Base-by-base conservation (phyloP, 495 filamentous ascomycete genomes). In the Hypomontagnella submonticulosa region DNA sequence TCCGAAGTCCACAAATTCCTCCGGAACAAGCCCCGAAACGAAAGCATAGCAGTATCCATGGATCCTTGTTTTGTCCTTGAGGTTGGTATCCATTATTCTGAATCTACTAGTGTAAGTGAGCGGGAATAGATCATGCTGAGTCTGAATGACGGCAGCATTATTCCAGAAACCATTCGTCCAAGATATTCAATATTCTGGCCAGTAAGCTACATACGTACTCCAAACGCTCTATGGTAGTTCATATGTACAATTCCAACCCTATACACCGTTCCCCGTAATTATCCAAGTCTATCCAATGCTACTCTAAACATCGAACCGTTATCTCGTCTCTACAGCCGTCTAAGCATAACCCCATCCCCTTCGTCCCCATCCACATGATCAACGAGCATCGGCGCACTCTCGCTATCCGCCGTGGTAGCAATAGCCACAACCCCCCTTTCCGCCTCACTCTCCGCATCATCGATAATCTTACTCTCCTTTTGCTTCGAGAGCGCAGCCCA, bases 401-500 rank as follows among this genome's bases (percentile, higher is more conserved):
- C 75, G 34, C 42, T 65, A 13, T 70, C 71, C 16, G 37, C 47
- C 4, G 30, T 23, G 4, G 37, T 40, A 3, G 13, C 33, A 27
- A 53, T n/a, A 36, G 32, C 40, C 10, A 30, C 40, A 37, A 12
- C 43, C 41, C 63, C 65, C 44, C 47, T 61, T 10, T 67, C 47
- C 13, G 20, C 48, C 36, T 57, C 37, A 1, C 55, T 20, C 12
- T 47, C 41, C 2, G 60, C 69, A 15, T 48, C 69, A n/a, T 48
- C 49, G 13, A 57, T 62, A 1, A 40, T 46, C 11, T 52, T 54
- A 19, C 67, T 61, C 47, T n/a, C 40, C 18, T 61, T 59, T 44
- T 74, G 71, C 73, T 83, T 86, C 41, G 76, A 73, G 65, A 92
- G 70, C 0, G 89, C 91, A 55, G 93, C 90, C 80, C 88, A 94